Evolutionary conservation across 257 asterid genomes (phyloP).

Genomic region (Verbena officinalis): DNA sequence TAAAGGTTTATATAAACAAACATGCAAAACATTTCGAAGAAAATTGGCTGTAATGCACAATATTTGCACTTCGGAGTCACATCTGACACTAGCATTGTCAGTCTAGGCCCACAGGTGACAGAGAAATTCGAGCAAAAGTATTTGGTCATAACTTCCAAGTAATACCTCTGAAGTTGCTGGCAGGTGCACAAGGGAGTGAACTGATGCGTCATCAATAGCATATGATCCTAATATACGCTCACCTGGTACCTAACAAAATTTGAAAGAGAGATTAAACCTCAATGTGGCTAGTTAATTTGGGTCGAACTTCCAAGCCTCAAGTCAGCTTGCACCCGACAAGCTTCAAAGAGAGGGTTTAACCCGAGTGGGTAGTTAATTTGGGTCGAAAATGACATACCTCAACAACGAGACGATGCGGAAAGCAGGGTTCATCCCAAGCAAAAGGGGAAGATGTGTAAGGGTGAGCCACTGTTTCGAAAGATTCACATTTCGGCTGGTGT

Average conservation of each 20-base stretch:
- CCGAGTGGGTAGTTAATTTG: constrained; percentile 21
- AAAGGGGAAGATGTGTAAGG: constrained; percentile 81
- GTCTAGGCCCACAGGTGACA: neutral
- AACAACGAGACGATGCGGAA: constrained; percentile 78
- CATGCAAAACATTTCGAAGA: constrained; percentile 23
- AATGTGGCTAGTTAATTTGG: constrained; percentile 21
- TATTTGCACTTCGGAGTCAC: neutral
- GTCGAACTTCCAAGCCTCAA: constrained; percentile 64
- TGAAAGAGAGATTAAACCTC: constrained; percentile 22
- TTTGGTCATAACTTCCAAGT: neutral
- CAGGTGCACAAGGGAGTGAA: constrained; percentile 62
- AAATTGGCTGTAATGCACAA: constrained; percentile 13
- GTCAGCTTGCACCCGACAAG: constrained; percentile 82
- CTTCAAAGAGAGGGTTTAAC: constrained; percentile 20
- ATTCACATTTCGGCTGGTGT: constrained; percentile 94
- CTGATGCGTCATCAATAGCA: constrained; percentile 74
- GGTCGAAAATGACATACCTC: constrained; percentile 64
- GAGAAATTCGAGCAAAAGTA: neutral
- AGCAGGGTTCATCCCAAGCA: constrained; percentile 99
- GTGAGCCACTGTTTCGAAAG: constrained; percentile 85
- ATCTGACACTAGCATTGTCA: constrained; percentile 6
- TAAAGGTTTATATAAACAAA: constrained; percentile 4
- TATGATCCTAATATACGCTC: constrained; percentile 85
- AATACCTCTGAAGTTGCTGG: constrained; percentile 87
- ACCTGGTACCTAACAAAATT: constrained; percentile 74